Percentiles rank a stretch among this genome's conserved stretches.
These are phyloP conservation scores for Neurospora intermedia DNA, from an alignment of 495 filamentous ascomycete genomes.

Conservation along the genomic window DNA sequence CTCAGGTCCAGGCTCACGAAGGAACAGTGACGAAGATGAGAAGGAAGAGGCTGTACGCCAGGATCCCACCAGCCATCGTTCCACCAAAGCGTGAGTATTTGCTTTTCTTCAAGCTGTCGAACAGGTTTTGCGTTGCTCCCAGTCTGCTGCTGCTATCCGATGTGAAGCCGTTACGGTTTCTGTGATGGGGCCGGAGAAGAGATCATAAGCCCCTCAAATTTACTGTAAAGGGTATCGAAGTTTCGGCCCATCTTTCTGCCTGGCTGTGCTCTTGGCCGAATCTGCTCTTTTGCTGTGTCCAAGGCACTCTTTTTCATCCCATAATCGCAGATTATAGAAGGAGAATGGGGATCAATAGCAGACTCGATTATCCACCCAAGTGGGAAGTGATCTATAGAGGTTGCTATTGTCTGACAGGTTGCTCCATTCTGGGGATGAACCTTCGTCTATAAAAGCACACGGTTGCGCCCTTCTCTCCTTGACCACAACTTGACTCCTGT, in stretches of 20 bases:
- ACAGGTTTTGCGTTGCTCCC: background rate
- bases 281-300: background rate
- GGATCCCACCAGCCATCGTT: conserved; percentile 55
- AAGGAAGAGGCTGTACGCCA: conserved; percentile 55
- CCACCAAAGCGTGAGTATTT: conserved; percentile 53
- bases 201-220: background rate
- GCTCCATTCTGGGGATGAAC: background rate
- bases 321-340: background rate
- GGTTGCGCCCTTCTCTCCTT: background rate
- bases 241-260: background rate
- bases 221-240: background rate
- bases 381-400: background rate
- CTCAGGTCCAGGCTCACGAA: conserved; percentile 77
- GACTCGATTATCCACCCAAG: background rate
- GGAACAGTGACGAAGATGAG: conserved; percentile 71
- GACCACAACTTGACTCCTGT: background rate
- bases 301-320: background rate
- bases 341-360: background rate
- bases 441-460: background rate
- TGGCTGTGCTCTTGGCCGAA: background rate
- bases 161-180: background rate
- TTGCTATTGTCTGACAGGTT: background rate
- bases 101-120: background rate
- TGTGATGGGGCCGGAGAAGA: background rate
- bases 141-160: background rate